phyloP scores from a whole-genome alignment of 768 basidiomycete genomes.

The Lactarius pseudohatsudake region DNA sequence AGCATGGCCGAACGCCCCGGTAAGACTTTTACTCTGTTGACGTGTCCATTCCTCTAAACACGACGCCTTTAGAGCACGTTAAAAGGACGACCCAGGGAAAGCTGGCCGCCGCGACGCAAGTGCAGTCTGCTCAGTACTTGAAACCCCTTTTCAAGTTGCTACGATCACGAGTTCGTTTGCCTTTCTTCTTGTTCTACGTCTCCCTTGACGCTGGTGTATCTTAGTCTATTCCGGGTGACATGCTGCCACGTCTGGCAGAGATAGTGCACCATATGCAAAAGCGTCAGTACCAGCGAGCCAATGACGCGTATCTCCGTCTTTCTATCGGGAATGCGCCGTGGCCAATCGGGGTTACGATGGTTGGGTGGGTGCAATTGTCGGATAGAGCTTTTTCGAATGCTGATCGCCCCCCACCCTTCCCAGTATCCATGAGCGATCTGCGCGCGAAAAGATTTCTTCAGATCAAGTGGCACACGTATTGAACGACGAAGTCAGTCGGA shows the following conservation, averaged over 20 bases:
- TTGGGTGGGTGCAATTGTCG: constrained; percentile 63
- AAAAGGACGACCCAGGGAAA: constrained; percentile 91
- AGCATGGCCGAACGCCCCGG: constrained; percentile 93
- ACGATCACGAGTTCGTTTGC: constrained; percentile 73
- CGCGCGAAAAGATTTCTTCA: constrained; percentile 95
- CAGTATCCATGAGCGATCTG: constrained; percentile 96
- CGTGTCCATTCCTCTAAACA: constrained; percentile 9
- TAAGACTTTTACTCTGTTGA: constrained; percentile 37
- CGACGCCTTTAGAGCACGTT: constrained; percentile 58
- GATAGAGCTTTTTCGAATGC: background rate
- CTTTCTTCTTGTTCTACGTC: background rate
- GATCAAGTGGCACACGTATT: constrained; percentile 98
- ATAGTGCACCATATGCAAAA: constrained; percentile 97
- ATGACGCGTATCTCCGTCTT: constrained; percentile 94
- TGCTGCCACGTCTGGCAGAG: constrained; percentile 84
- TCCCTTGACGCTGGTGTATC: background rate
- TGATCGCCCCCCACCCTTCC: constrained; percentile 1
- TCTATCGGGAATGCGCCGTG: constrained; percentile 99
- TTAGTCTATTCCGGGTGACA: constrained; percentile 77
- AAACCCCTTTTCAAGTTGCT: constrained; percentile 94
- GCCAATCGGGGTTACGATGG: constrained; percentile 99
- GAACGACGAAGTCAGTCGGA: constrained; percentile 98
- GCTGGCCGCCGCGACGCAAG: constrained; percentile 90
- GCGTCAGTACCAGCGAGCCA: constrained; percentile 92
- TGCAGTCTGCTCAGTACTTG: constrained; percentile 93